Evolutionary conservation across 768 basidiomycete genomes (phyloP), one percentile per base, ranked within the genome.

Genomic region (Galerina sulciceps): DNA sequence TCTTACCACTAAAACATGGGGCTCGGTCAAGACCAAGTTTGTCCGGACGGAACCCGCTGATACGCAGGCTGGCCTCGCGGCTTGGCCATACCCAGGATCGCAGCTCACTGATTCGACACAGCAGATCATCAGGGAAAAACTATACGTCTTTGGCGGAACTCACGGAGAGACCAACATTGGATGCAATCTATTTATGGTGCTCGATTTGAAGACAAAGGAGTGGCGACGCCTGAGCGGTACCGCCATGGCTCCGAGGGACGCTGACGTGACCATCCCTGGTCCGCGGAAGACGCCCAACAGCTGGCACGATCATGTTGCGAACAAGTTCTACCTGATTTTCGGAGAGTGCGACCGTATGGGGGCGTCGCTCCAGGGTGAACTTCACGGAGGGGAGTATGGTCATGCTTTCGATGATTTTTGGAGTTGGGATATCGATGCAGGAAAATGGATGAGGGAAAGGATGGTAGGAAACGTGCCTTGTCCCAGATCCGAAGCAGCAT

Each of bases 111-210:
- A 67, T 46, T 53, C 64, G 18, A 62, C 69, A 0, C 63, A 65
- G 53, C 67, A 71, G 23, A 63, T 69, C 41, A 64, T 73, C 22
- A 57, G 69, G 13, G 68, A 69, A 35, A 75, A 72, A 40, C 52
- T 80, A 1, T 76, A 77, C 55, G 69, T 79, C 13, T 79, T 80
- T 53, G 76, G 74, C 2, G 79, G 78, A 3, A 62, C 60, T 2
- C 71, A 75, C 50, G 23, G 36, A n/a, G 45, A 23, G 1, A 70
- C 65, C 9, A 58, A 55, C 14, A 62, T 78, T 42, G 77, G 77
- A 11, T 72, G 71, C 52, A 76, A 79, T 61, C 58, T 76, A 37
- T 72, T 79, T 64, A 73, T 74, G 63, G 72, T 66, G 14, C 67
- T 80, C 10, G 71, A 79, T 58, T 53, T 79, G 17, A 60, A 64